A percentile compares a stretch with the other conserved stretches of the same genome.
These are phyloP conservation scores for Symbiodinium pilosum DNA, from an alignment of 73 alveolate species.

Conservation along the genomic window DNA sequence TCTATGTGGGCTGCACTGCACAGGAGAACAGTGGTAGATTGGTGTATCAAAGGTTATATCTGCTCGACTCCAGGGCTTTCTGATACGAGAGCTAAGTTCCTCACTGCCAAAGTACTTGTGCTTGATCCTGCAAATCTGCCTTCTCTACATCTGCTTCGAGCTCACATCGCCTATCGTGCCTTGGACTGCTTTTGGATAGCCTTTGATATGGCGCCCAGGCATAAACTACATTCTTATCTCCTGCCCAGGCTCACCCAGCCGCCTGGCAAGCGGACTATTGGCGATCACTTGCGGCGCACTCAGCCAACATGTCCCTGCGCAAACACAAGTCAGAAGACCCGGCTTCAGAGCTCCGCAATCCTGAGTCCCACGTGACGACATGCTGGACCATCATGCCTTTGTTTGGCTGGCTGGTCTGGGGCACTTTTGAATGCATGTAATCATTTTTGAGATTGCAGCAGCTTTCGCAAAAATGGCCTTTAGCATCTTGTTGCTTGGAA, in stretches of 20 bases:
- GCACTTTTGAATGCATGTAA: not conserved
- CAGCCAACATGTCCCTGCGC: not conserved
- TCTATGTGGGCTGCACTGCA: no score
- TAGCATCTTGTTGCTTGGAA: no score
- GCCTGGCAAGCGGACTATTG: not conserved
- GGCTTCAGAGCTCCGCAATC: not conserved
- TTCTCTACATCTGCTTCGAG: slow-evolving; percentile 25
- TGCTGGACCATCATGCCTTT: slow-evolving; percentile 2
- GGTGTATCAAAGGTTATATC: no score
- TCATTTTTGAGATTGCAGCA: not conserved
- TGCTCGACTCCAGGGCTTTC: no score
- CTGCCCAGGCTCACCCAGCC: not conserved
- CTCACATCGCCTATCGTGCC: slow-evolving; percentile 5
- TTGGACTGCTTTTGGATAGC: not conserved
- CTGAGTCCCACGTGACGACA: not conserved
- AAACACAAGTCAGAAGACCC: not conserved
- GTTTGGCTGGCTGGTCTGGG: slow-evolving; percentile 13
- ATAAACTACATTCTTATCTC: not conserved
- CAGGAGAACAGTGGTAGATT: no score
- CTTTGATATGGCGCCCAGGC: not conserved
- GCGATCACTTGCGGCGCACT: not conserved
- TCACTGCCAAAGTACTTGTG: not conserved
- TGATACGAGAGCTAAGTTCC: not conserved
- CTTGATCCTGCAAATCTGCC: slow-evolving; percentile 11
- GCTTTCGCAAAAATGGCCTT: no score